Evolutionary conservation across 202 grass and related monocot genomes (phyloP), one percentile per base, ranked within the genome.

Genomic region (Zoysia matrella): DNA sequence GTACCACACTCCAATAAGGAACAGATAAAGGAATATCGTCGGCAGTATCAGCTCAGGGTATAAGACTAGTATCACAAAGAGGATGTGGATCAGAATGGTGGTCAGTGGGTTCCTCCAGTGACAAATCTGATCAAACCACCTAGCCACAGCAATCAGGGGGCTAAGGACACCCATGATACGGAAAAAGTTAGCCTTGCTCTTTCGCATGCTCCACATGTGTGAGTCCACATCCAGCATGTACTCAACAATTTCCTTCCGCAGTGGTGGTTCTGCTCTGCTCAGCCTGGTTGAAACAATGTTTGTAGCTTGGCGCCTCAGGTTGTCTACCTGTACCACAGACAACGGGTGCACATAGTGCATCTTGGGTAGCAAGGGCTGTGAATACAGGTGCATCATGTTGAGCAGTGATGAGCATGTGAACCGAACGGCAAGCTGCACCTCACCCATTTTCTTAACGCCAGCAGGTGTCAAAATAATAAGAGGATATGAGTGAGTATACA

Each of bases 361-460:
- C 91, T 94, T 94, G 47, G 91, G 91, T 18, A 94, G 86, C 80
- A 94, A 70, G 16, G 91, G 91, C 40, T 88, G 91, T 62, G 88
- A 88, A 60, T 94, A 94, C 54, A 90, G 80, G 53, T 88, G 83
- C 88, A 94, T 86, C 85, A 94, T 88, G 86, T 90, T 94, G 62
- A 88, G 58, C 11, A 94, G 75, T 12, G 88, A 94, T 42, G 88
- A 90, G 56, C 88, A 90, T 16, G 91, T 94, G 71, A 94, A 94
- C 69, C 91, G 83, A 42, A 94, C 88, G 12, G 88, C 91, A 57
- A 94, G 88, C 72, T 94, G 91, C 1, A 94, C 83, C 74, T 90
- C 91, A 45, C 91, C 91, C 91, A 90, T 88, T 82, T 93, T 94
- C 80, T 90, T 94, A 62, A 94, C 88, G 1, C 91, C 91, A 64